A percentile compares a stretch with the other conserved stretches of the same genome.
Evolutionary conservation across 2,329 filamentous ascomycete species (phyloP).

Genomic region (Diaporthe vaccinii): DNA sequence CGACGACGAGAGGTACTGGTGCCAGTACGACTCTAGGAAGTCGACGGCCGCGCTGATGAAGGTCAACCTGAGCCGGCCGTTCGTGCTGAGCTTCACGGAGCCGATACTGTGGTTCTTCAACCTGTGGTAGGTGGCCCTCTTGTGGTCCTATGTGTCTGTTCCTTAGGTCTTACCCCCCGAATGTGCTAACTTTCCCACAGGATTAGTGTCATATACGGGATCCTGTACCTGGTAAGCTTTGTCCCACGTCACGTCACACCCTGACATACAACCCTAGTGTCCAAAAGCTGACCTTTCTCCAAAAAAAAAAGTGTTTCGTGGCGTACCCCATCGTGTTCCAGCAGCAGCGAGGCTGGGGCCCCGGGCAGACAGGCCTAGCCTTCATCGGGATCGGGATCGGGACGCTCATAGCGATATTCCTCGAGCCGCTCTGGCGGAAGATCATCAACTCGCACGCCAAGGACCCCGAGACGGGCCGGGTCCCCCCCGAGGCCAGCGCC

Average conservation of each 20-base stretch:
- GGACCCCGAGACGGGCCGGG: slow-evolving; percentile 81
- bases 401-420: slow-evolving; percentile 70
- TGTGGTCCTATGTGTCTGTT: background rate
- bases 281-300: background rate
- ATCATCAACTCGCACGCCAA: slow-evolving; percentile 83
- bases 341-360: slow-evolving; percentile 80
- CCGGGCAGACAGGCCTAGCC: slow-evolving; percentile 80
- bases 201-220: slow-evolving; percentile 87
- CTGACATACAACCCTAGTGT: background rate
- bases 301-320: slow-evolving; percentile 74
- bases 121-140: slow-evolving; percentile 63
- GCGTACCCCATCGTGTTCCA: slow-evolving; percentile 90
- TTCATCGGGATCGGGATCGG: slow-evolving; percentile 81
- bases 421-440: slow-evolving; percentile 79
- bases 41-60: slow-evolving; percentile 77
- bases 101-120: slow-evolving; percentile 83
- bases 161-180: background rate
- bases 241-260: background rate
- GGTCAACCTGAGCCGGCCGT: slow-evolving; percentile 82
- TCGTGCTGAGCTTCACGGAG: slow-evolving; percentile 82
- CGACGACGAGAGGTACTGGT: slow-evolving; percentile 81
- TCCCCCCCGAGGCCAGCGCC: slow-evolving; percentile 84
- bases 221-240: slow-evolving; percentile 62
- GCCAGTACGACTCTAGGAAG: slow-evolving; percentile 78
- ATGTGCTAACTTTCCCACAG: slow-evolving; percentile 52